phyloP scores from a whole-genome alignment of 2,329 filamentous ascomycete genomes.

The Xylariaceae sp. region DNA sequence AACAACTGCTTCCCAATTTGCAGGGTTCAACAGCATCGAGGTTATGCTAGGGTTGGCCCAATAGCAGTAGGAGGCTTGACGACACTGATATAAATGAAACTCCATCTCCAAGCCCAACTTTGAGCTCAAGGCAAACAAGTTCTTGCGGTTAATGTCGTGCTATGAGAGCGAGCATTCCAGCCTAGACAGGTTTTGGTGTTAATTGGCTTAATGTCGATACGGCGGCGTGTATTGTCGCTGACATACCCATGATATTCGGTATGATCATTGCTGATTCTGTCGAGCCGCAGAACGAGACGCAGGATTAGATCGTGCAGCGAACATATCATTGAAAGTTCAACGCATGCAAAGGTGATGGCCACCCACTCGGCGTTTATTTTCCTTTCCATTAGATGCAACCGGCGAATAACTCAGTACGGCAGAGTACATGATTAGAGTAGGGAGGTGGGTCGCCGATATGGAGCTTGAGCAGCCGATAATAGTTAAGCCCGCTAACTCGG shows the following conservation, averaged over 20 bases:
- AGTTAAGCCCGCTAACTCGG: constrained; percentile 1
- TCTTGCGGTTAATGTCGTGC: background rate
- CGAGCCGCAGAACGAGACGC: constrained; percentile 1
- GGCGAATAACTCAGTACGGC: constrained; percentile 25
- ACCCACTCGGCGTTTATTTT: background rate
- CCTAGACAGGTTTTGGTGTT: background rate
- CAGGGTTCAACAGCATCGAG: constrained; percentile 18
- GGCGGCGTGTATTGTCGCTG: constrained; percentile 8
- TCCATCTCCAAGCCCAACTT: constrained; percentile 5
- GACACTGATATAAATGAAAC: constrained; percentile 6
- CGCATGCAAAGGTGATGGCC: constrained; percentile 10
- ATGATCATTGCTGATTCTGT: constrained; percentile 1
- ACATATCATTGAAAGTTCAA: constrained; percentile 9
- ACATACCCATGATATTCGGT: background rate
- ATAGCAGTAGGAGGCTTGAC: constrained; percentile 5
- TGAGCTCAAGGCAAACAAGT: constrained; percentile 9
- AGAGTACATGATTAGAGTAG: constrained; percentile 18
- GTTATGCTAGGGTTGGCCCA: constrained; percentile 11
- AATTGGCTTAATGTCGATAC: background rate
- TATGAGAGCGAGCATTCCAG: background rate
- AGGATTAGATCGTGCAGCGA: constrained; percentile 1
- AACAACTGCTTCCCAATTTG: constrained; percentile 4
- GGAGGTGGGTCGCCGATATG: constrained; percentile 11
- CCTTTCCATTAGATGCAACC: constrained; percentile 8
- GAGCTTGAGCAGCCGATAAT: constrained; percentile 2